Conservation (phyloP, 2,329 filamentous ascomycete species). For the Colletotrichum echinochloae region DNA sequence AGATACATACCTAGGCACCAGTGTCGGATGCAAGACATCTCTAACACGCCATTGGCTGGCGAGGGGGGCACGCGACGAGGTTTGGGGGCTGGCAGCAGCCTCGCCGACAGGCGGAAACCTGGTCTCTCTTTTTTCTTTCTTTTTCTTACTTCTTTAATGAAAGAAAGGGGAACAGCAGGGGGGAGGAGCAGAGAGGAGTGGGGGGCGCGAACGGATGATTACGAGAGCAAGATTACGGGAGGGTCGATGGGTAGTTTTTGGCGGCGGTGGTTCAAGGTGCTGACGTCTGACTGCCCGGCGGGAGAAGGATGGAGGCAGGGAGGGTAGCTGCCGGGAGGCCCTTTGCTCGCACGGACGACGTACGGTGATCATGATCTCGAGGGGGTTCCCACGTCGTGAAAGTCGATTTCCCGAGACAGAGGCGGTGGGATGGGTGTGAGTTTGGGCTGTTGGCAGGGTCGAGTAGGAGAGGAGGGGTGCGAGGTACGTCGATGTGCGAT, state of each 20-base stretch:
- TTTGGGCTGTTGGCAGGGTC: neutral
- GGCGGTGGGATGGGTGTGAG: neutral
- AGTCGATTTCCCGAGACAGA: neutral
- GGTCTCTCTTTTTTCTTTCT: neutral
- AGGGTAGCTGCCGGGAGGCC: conserved; percentile 4
- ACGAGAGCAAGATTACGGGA: neutral
- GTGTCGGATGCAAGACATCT: conserved; percentile 1
- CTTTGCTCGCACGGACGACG: neutral
- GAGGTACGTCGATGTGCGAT: neutral
- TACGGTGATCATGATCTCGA: neutral
- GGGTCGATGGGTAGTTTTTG: neutral
- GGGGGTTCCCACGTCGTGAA: neutral
- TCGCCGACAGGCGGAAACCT: conserved; percentile 5
- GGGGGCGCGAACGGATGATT: neutral
- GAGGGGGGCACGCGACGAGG: neutral
- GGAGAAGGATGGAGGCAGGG: neutral
- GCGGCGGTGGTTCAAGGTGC: conserved; percentile 17
- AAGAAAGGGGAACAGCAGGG: neutral
- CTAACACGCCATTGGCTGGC: conserved; percentile 38
- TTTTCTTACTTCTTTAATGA: too few species aligned
- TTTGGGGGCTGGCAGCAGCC: conserved; percentile 22
- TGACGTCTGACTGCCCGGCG: neutral
- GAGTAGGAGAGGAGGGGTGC: neutral
- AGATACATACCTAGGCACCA: neutral
- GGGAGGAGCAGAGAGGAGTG: neutral